Percentiles rank a stretch among this genome's conserved stretches.
These are phyloP conservation scores for Candida montana DNA, from an alignment of 805 yeast species.

Conservation along the genomic window DNA sequence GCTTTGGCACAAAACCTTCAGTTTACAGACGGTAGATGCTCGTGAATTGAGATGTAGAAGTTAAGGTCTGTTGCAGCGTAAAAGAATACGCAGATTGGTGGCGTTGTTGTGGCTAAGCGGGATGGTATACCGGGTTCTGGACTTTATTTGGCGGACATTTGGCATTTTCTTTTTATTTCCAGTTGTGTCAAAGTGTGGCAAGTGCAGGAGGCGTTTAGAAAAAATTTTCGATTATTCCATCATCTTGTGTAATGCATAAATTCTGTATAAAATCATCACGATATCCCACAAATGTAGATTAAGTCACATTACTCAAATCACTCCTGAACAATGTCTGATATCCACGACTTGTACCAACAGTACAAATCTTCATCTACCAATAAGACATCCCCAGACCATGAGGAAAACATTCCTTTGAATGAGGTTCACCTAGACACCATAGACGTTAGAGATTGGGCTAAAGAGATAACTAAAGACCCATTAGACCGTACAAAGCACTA, in stretches of 20 bases:
- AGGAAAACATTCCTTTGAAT: constrained; percentile 5
- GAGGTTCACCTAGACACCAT: constrained; percentile 4
- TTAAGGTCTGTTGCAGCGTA: no score
- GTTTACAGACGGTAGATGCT: no score
- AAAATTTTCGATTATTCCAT: neutral
- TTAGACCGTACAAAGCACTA: constrained; percentile 37
- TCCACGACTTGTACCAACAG: constrained; percentile 6
- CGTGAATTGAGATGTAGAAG: no score
- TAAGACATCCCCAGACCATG: neutral
- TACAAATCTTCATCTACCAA: constrained; percentile 2
- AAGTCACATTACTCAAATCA: neutral
- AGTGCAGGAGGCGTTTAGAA: constrained; percentile 4
- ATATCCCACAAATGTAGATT: no score
- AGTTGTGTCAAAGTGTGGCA: constrained; percentile 15
- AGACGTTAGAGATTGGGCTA: constrained; percentile 11
- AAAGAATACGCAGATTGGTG: no score
- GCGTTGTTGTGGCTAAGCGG: no score
- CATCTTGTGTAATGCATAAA: neutral
- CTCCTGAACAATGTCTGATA: constrained; percentile 1
- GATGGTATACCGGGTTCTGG: no score
- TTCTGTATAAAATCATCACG: neutral
- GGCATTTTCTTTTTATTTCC: neutral
- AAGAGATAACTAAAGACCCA: constrained; percentile 9
- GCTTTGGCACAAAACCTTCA: no score
- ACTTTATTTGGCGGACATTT: no score